Conservation (phyloP, 345 rosid genomes). For the Moricandia moricandioides region DNA sequence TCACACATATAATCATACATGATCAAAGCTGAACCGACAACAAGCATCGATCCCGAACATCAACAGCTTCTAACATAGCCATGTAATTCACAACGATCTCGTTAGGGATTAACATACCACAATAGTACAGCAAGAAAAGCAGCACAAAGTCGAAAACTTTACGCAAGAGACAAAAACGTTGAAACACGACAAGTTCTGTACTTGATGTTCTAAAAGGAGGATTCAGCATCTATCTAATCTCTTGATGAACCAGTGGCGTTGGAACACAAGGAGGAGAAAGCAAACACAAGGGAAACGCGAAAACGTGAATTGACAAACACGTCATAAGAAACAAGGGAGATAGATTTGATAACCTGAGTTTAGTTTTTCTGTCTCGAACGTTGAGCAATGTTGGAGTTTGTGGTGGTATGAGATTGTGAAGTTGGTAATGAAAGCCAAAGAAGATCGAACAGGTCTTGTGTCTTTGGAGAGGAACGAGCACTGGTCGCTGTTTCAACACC, state of each 20-base stretch:
- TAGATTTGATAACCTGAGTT: slow-evolving; percentile 37
- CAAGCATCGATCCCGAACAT: slow-evolving; percentile 34
- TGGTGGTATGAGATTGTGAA: slow-evolving; percentile 21
- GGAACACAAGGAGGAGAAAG: slow-evolving; percentile 20
- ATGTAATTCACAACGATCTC: slow-evolving; percentile 43
- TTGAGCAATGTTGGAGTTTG: slow-evolving; percentile 34
- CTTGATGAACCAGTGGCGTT: slow-evolving; percentile 27
- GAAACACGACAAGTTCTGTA: slow-evolving; percentile 42
- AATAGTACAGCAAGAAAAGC: slow-evolving; percentile 25
- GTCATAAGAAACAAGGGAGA: slow-evolving; percentile 14
- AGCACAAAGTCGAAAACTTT: slow-evolving; percentile 30
- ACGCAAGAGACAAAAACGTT: slow-evolving; percentile 39
- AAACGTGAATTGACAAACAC: slow-evolving; percentile 42
- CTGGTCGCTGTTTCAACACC: slow-evolving; percentile 41
- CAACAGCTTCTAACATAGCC: slow-evolving; percentile 20
- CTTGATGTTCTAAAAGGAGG: slow-evolving; percentile 29
- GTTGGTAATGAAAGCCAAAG: slow-evolving; percentile 15
- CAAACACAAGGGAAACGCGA: not conserved
- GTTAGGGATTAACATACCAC: slow-evolving; percentile 28
- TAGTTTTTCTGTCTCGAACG: not conserved
- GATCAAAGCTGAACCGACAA: slow-evolving; percentile 33
- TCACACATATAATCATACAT: slow-evolving; percentile 13
- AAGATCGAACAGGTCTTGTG: slow-evolving; percentile 14
- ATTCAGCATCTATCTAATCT: slow-evolving; percentile 37
- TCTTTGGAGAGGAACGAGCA: slow-evolving; percentile 13